Conservation (phyloP, 2,329 filamentous ascomycete species). For the Sclerotiophoma versabilis region DNA sequence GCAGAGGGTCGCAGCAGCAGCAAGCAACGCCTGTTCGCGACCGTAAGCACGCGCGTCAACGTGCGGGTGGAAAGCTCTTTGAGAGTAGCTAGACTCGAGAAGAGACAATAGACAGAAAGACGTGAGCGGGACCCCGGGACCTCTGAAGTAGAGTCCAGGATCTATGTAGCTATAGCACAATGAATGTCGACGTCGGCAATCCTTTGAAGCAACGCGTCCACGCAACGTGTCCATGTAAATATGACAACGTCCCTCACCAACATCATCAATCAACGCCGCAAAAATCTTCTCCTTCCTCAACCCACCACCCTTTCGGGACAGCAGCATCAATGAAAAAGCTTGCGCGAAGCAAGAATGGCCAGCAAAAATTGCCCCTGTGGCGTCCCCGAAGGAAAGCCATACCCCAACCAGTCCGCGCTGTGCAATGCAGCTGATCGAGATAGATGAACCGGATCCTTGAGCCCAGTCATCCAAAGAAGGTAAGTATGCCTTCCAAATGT, state of each 20-base stretch:
- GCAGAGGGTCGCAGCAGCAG: neutral
- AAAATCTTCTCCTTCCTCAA: slow-evolving; percentile 6
- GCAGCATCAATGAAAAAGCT: slow-evolving; percentile 20
- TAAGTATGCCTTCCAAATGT: neutral
- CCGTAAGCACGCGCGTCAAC: neutral
- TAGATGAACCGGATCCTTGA: slow-evolving; percentile 12
- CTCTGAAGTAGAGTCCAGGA: no score
- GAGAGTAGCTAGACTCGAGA: neutral
- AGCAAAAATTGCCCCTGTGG: slow-evolving; percentile 15
- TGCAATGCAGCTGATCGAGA: slow-evolving; percentile 13
- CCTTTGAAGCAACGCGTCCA: no score
- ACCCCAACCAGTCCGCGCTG: slow-evolving; percentile 10
- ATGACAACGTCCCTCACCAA: neutral
- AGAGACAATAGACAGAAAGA: neutral
- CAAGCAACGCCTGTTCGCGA: neutral
- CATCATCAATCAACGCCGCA: neutral
- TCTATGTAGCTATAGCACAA: no score
- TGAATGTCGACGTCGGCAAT: no score
- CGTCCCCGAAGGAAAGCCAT: slow-evolving; percentile 13
- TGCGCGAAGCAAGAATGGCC: neutral
- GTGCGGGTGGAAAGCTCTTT: neutral
- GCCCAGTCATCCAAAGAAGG: slow-evolving; percentile 13
- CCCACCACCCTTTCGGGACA: neutral
- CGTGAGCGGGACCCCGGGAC: no score
- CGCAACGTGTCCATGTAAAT: neutral